Evolutionary conservation across 768 basidiomycete genomes (phyloP), one percentile per base, ranked within the genome.

Genomic region (Russula virescens): DNA sequence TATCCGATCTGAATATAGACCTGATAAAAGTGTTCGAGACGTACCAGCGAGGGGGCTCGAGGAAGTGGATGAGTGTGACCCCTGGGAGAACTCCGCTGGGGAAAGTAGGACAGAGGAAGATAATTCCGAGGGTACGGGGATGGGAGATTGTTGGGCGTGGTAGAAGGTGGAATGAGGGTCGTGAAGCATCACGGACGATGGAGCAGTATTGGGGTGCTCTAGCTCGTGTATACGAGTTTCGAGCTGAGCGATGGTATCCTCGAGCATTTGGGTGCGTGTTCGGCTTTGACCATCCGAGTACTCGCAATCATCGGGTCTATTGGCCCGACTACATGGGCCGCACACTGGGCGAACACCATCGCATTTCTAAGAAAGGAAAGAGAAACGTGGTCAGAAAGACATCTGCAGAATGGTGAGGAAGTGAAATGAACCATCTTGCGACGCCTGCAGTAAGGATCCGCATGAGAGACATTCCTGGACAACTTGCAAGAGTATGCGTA

Each of bases 281-380:
- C 84, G 79, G 56, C 77, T 78, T 51, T 79, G 80, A 5, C 83
- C 83, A 67, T 87, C 86, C 5, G 82, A 76, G 70, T 86, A 88
- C 72, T 87, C 85, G 70, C 86, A 88, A n/a, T 83, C 83, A 51
- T 86, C 85, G 42, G 78, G 78, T 60, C 84, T 82, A 40, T 83
- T 81, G 43, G 81, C 80, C 9, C 76, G 73, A 40, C 74, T 70
- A 73, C 86, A 88, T 46, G 82, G 85, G 0, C 84, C 83, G 69
- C 86, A 88, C n/a, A 80, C 73, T 2, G 86, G 87, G 64, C 81
- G 82, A 2, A 70, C 68, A 19, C 85, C 85, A 66, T 88, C 86
- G 62, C 86, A 88, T 79, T 81, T 86, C 86, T 84, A 58, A 11
- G n/a, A 31, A 62, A 14, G n/a, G 28, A 18, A 43, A 55, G 19